A percentile compares a stretch with the other conserved stretches of the same genome.
Evolutionary conservation across 352 stramenopile species (phyloP).

Genomic region (Aphanomyces euteiches): DNA sequence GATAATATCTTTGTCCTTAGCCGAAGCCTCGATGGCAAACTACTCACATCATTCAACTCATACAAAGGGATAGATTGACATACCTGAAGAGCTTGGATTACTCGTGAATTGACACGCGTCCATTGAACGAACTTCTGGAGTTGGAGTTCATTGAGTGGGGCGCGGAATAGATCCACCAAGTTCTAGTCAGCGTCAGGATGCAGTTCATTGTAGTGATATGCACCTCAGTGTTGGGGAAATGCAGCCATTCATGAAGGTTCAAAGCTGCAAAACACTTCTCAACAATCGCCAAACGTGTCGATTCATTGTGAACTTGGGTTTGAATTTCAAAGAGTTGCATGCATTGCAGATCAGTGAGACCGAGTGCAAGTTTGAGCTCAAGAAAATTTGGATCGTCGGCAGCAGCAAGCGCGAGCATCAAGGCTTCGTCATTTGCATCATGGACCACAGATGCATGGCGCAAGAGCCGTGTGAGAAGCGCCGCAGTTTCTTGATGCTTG

Average conservation of each 20-base stretch:
- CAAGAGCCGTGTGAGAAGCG: slow-evolving; percentile 71
- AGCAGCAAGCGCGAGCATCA: slow-evolving; percentile 55
- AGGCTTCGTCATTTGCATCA: slow-evolving; percentile 73
- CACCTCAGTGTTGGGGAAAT: slow-evolving; percentile 80
- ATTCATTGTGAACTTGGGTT: slow-evolving; percentile 52
- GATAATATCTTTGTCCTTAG: slow-evolving; percentile 50
- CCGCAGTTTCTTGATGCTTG: slow-evolving; percentile 74
- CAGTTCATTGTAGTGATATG: slow-evolving; percentile 4
- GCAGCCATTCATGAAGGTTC: slow-evolving; percentile 79
- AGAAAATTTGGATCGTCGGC: slow-evolving; percentile 38
- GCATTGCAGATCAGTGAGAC: slow-evolving; percentile 69
- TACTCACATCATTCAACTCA: slow-evolving; percentile 19
- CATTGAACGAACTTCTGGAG: slow-evolving; percentile 81
- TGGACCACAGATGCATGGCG: slow-evolving; percentile 67
- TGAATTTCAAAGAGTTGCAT: slow-evolving; percentile 48
- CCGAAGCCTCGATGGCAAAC: slow-evolving; percentile 38
- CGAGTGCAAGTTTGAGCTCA: slow-evolving; percentile 50
- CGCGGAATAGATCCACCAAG: slow-evolving; percentile 69
- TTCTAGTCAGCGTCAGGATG: slow-evolving; percentile 38
- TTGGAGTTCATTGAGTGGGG: slow-evolving; percentile 77
- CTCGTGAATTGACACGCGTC: slow-evolving; percentile 65
- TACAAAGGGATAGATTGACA: neutral
- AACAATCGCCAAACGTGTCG: slow-evolving; percentile 70
- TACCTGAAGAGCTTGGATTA: slow-evolving; percentile 73
- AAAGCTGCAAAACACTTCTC: slow-evolving; percentile 79